phyloP scores from a whole-genome alignment of 1,139 yeast genomes.

The Kazachstania sp. region DNA sequence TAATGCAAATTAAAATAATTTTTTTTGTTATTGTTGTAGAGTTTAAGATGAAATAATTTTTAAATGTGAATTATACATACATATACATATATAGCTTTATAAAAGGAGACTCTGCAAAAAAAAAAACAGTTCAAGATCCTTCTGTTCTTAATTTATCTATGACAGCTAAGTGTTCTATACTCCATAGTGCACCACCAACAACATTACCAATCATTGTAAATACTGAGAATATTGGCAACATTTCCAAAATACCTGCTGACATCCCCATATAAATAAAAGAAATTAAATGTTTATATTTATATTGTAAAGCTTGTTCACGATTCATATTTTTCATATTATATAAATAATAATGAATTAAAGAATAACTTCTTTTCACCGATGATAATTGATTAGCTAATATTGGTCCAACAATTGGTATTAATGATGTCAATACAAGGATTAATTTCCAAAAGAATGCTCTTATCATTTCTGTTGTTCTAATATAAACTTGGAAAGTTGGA shows the following conservation, averaged over 20 bases:
- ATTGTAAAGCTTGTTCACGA: slow-evolving; percentile 10
- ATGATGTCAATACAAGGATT: slow-evolving; percentile 12
- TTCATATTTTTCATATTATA: slow-evolving; percentile 12
- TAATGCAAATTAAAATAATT: not conserved
- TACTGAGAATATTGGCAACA: slow-evolving; percentile 27
- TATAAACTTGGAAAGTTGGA: slow-evolving; percentile 1
- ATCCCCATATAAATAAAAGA: slow-evolving; percentile 28
- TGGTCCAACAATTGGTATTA: slow-evolving; percentile 28
- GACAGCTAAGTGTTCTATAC: slow-evolving; percentile 5
- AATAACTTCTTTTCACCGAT: slow-evolving; percentile 22
- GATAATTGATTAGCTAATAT: slow-evolving; percentile 19
- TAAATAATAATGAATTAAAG: slow-evolving; percentile 18
- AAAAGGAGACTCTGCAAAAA: too few species aligned
- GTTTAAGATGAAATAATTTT: too few species aligned
- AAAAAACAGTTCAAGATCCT: too few species aligned
- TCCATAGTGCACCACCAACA: slow-evolving; percentile 29
- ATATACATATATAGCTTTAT: not conserved
- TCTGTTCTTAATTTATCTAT: not conserved
- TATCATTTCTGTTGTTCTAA: slow-evolving; percentile 1
- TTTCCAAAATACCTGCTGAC: slow-evolving; percentile 28
- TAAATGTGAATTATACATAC: too few species aligned
- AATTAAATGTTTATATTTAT: slow-evolving; percentile 19
- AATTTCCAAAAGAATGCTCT: slow-evolving; percentile 1
- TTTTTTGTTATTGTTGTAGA: not conserved
- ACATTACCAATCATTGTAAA: slow-evolving; percentile 26